Conservation (phyloP, 352 stramenopile genomes). For the Pythium utonaiense region DNA sequence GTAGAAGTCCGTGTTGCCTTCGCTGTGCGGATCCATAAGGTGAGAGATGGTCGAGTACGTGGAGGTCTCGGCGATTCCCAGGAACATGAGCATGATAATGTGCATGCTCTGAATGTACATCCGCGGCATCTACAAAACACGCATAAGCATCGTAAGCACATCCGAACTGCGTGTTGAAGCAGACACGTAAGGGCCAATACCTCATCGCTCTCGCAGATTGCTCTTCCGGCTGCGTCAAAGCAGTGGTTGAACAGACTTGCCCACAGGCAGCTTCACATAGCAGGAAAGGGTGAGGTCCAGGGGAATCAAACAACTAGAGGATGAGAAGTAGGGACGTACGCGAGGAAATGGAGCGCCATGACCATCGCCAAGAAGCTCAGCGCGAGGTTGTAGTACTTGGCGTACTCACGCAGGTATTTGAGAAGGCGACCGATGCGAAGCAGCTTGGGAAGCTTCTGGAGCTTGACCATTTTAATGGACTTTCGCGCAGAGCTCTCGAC, state of each 20-base stretch:
- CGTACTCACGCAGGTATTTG: conserved; percentile 78
- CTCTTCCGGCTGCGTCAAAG: conserved; percentile 23
- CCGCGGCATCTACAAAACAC: conserved; percentile 30
- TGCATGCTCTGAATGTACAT: conserved; percentile 79
- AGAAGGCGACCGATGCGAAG: conserved; percentile 67
- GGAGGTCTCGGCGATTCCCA: conserved; percentile 65
- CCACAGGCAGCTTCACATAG: conserved; percentile 50
- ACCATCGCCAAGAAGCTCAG: conserved; percentile 63
- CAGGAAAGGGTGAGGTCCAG: background rate
- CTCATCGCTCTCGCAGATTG: conserved; percentile 35
- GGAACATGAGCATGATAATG: conserved; percentile 79
- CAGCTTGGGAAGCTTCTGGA: conserved; percentile 85
- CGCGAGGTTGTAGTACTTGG: conserved; percentile 82
- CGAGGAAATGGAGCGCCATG: conserved; percentile 67
- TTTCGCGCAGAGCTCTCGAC: conserved; percentile 50
- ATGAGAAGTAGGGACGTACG: conserved; percentile 21
- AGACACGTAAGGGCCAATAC: too few species aligned
- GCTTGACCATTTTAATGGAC: conserved; percentile 79
- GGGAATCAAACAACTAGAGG: background rate
- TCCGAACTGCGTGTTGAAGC: too few species aligned
- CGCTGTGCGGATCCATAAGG: conserved; percentile 36
- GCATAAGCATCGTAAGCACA: background rate
- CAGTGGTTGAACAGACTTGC: conserved; percentile 70
- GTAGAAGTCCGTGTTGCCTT: conserved; percentile 53
- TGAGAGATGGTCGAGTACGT: conserved; percentile 54